Evolutionary conservation across 257 asterid species (phyloP), one percentile per base, ranked within the genome.

Genomic region (Anisodus acutangulus): DNA sequence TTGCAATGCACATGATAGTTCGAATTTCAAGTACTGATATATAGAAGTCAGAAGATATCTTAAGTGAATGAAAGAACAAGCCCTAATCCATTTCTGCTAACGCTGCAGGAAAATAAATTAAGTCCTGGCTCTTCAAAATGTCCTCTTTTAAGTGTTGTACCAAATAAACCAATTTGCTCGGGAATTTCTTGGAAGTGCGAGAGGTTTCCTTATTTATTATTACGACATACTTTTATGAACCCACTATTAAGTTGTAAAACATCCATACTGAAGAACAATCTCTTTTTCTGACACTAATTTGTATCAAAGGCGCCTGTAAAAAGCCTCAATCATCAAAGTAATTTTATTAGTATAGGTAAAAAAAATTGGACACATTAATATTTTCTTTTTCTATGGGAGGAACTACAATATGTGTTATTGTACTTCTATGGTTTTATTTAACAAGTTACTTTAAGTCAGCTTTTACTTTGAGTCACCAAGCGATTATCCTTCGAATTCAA

Each of bases 401-500:
- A 74, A 49, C 81, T 74, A 49, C 80, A 49, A 12, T 22, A 31
- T 22, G 4, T 62, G 62, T 74, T 49, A 49, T 74, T 49, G 81
- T 3, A 43, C 57, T 70, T n/a, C 37, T 17, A 70, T 70, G 37
- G 57, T 43, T 43, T 8, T 8, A 41, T 70, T 57, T 17, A 70
- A 70, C 78, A 74, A 49, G 80, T 49, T 51, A 11, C 60, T 19
- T n/a, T 31, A 49, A 74, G 57, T 74, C 12, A 19, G 80, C 80
- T 45, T 47, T n/a, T 22, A 49, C 11, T 74, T 74, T 72, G 80
- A 49, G 47, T n/a, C 60, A 47, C 19, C 60, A 6, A 13, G 6
- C 10, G 0, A 10, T n/a, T 72, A 47, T 49, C 19, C 60, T 74
- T 74, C 60, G 22, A 74, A 74, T 47, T 5, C 19, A 74, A 49